A percentile compares a stretch with the other conserved stretches of the same genome.
Conservation (phyloP, 2,329 filamentous ascomycete species). For the Hypomyces rosellus region DNA sequence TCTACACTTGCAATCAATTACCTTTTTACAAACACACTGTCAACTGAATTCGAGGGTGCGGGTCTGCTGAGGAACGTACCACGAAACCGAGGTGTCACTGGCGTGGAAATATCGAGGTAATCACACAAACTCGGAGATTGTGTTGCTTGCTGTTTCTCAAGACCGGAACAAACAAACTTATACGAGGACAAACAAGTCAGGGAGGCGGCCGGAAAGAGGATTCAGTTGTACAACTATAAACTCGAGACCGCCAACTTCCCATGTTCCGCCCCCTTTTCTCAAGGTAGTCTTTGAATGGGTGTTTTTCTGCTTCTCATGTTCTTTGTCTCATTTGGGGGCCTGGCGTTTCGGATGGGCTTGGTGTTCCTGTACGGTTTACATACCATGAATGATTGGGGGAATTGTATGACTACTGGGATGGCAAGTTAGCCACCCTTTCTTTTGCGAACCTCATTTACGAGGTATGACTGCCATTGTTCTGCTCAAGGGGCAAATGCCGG, state of each 20-base stretch:
- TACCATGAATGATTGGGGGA: neutral
- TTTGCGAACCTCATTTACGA: neutral
- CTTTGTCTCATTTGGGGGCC: neutral
- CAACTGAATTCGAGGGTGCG: neutral
- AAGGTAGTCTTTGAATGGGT: neutral
- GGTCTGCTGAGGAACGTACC: no score
- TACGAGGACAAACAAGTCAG: no score
- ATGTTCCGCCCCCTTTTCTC: neutral
- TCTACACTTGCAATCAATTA: neutral
- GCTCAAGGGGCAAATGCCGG: neutral
- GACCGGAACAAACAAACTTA: no score
- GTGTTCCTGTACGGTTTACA: neutral
- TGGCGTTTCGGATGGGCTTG: constrained; percentile 10
- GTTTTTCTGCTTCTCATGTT: neutral
- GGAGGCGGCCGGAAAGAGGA: no score
- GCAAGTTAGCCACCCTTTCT: neutral
- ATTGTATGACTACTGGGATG: constrained; percentile 6
- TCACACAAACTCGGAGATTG: no score
- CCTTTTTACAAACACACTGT: neutral
- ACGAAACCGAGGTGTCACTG: no score
- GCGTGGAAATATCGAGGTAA: no score
- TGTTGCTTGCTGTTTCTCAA: no score
- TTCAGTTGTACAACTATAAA: no score
- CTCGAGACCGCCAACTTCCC: neutral
- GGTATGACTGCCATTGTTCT: neutral